A percentile compares a stretch with the other conserved stretches of the same genome.
Conservation (phyloP, 306 rosid species). For the Fragaria ananassa region DNA sequence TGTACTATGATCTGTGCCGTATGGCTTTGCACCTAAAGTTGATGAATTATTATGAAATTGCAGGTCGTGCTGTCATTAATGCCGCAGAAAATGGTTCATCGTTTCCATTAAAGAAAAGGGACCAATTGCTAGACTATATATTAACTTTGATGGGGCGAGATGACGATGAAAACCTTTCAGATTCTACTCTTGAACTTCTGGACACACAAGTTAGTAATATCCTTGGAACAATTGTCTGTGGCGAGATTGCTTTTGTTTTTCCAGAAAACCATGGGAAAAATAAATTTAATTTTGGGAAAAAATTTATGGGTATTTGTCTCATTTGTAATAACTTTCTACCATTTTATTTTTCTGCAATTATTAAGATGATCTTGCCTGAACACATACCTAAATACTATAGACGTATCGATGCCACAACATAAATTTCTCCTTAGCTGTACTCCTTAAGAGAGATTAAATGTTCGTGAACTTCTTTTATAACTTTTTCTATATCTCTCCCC, state of each 20-base stretch:
- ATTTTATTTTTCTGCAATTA: neutral
- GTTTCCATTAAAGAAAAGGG: slow-evolving; percentile 92
- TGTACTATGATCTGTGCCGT: neutral
- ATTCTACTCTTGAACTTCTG: slow-evolving; percentile 72
- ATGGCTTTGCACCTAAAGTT: neutral
- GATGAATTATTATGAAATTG: slow-evolving; percentile 20
- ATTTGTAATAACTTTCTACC: neutral
- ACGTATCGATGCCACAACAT: neutral
- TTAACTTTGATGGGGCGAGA: slow-evolving; percentile 91
- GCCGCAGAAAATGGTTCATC: slow-evolving; percentile 90
- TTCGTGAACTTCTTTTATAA: slow-evolving; percentile 23
- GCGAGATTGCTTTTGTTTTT: neutral
- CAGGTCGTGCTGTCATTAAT: slow-evolving; percentile 93
- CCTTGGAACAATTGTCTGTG: slow-evolving; percentile 5
- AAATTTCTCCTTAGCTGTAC: neutral
- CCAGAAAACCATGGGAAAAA: neutral
- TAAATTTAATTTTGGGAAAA: neutral
- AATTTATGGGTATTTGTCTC: neutral
- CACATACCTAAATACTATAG: neutral
- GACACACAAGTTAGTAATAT: slow-evolving; percentile 71
- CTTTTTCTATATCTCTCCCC: neutral
- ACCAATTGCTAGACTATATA: slow-evolving; percentile 78
- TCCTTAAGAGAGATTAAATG: neutral
- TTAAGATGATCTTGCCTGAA: neutral
- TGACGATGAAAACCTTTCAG: slow-evolving; percentile 71